Evolutionary conservation across 768 basidiomycete species (phyloP).

Genomic region (Xanthoconium purpureum): DNA sequence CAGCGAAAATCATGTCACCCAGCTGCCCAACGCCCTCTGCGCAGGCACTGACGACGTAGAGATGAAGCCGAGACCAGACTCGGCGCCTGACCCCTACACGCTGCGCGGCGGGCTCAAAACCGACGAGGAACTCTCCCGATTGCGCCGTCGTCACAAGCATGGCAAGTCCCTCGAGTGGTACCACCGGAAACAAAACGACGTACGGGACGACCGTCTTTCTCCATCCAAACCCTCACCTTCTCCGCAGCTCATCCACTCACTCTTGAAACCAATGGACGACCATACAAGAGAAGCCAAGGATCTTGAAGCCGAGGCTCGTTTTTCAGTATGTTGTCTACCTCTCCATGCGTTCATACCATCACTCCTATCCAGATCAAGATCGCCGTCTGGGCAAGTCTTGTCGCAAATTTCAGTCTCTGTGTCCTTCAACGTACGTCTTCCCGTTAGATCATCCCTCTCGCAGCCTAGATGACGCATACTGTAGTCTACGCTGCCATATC

Average conservation of each 20-base stretch:
- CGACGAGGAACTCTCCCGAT: slow-evolving; percentile 57
- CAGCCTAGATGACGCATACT: not conserved
- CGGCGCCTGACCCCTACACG: slow-evolving; percentile 59
- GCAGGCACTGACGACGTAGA: slow-evolving; percentile 21
- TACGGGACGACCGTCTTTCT: slow-evolving; percentile 29
- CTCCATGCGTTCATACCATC: not conserved
- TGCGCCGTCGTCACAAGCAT: slow-evolving; percentile 54
- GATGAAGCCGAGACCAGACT: slow-evolving; percentile 36
- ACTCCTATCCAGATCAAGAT: slow-evolving; percentile 65
- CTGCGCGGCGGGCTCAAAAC: slow-evolving; percentile 59
- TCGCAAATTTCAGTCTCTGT: slow-evolving; percentile 70
- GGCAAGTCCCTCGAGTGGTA: slow-evolving; percentile 66
- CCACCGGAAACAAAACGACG: slow-evolving; percentile 72
- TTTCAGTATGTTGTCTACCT: slow-evolving; percentile 49
- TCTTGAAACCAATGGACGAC: slow-evolving; percentile 88
- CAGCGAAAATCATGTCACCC: not conserved
- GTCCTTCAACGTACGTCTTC: slow-evolving; percentile 57
- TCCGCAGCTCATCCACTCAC: slow-evolving; percentile 74
- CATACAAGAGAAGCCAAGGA: slow-evolving; percentile 79
- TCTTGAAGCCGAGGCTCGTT: slow-evolving; percentile 61
- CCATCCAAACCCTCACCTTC: not conserved
- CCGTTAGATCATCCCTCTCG: not conserved
- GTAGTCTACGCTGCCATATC: slow-evolving; percentile 91
- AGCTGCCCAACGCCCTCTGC: not conserved
- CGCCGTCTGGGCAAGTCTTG: slow-evolving; percentile 81